A percentile compares a stretch with the other conserved stretches of the same genome.
phyloP scores from a whole-genome alignment of 805 yeast genomes.

The Kazachstania taianensis region DNA sequence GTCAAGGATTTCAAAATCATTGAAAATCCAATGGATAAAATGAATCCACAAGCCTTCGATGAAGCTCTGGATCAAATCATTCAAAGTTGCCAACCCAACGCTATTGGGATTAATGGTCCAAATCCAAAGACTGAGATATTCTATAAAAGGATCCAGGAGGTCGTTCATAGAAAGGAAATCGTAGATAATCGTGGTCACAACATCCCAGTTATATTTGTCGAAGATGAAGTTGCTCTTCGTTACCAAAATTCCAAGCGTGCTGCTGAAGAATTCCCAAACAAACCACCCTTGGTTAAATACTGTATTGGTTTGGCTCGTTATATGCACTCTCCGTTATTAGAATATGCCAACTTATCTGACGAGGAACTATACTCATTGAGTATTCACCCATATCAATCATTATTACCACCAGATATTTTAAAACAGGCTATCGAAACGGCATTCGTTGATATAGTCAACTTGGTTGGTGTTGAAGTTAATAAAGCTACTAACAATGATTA shows the following conservation, averaged over 20 bases:
- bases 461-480: constrained; percentile 90
- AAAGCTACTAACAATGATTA: constrained; percentile 69
- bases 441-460: constrained; percentile 80
- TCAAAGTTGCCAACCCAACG: constrained; percentile 69
- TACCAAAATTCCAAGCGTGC: constrained; percentile 76
- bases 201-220: constrained; percentile 68
- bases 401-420: constrained; percentile 55
- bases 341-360: constrained; percentile 64
- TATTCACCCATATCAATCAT: constrained; percentile 63
- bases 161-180: constrained; percentile 47
- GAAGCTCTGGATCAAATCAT: constrained; percentile 52
- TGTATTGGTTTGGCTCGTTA: constrained; percentile 86
- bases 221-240: constrained; percentile 86
- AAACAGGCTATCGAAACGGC: constrained; percentile 63
- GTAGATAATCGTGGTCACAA: constrained; percentile 48
- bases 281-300: constrained; percentile 69
- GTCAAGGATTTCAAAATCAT: constrained; percentile 71
- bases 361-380: constrained; percentile 61
- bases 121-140: constrained; percentile 61
- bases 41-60: constrained; percentile 52
- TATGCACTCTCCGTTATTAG: constrained; percentile 85
- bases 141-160: constrained; percentile 42
- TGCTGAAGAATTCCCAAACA: constrained; percentile 68
- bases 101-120: constrained; percentile 81
- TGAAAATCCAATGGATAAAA: constrained; percentile 45